Conservation (phyloP, 2,329 filamentous ascomycete species). For the Fusarium nelsonii region DNA sequence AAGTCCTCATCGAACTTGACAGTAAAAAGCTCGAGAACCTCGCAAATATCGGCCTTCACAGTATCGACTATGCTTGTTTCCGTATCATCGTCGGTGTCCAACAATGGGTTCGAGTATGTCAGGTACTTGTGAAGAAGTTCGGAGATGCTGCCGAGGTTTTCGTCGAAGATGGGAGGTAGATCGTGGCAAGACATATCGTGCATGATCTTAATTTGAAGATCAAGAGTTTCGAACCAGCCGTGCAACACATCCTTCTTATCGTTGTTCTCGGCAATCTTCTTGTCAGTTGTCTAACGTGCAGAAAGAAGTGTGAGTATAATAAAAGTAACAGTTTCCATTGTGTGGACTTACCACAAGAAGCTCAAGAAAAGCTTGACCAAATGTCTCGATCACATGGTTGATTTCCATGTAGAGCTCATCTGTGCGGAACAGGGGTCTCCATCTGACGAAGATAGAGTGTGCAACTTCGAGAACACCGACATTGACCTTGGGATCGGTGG, state of each 20-base stretch:
- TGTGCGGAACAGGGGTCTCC: slow-evolving; percentile 93
- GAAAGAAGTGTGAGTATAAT: slow-evolving; percentile 32
- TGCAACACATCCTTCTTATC: slow-evolving; percentile 80
- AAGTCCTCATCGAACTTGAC: slow-evolving; percentile 98
- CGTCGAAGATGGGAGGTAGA: slow-evolving; percentile 92
- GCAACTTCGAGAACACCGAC: slow-evolving; percentile 96
- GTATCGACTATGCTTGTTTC: slow-evolving; percentile 88
- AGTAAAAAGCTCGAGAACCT: slow-evolving; percentile 88
- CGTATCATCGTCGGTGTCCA: slow-evolving; percentile 88
- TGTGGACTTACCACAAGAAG: slow-evolving; percentile 74
- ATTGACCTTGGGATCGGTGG: slow-evolving; percentile 85
- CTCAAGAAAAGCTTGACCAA: slow-evolving; percentile 84
- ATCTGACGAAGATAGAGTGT: slow-evolving; percentile 96
- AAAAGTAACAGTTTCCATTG: not conserved
- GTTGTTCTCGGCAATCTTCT: slow-evolving; percentile 78
- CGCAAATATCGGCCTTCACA: slow-evolving; percentile 93
- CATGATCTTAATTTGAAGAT: slow-evolving; percentile 90
- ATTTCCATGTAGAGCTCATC: slow-evolving; percentile 95
- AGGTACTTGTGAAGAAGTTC: slow-evolving; percentile 92
- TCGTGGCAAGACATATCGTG: slow-evolving; percentile 99
- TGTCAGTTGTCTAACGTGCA: slow-evolving; percentile 70
- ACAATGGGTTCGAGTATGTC: slow-evolving; percentile 84
- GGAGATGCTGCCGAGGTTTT: slow-evolving; percentile 82
- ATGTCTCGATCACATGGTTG: slow-evolving; percentile 91
- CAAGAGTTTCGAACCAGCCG: slow-evolving; percentile 85